These are phyloP conservation scores for Exophiala aquamarina DNA, from an alignment of 2,329 filamentous ascomycete species.

Conservation along the genomic window DNA sequence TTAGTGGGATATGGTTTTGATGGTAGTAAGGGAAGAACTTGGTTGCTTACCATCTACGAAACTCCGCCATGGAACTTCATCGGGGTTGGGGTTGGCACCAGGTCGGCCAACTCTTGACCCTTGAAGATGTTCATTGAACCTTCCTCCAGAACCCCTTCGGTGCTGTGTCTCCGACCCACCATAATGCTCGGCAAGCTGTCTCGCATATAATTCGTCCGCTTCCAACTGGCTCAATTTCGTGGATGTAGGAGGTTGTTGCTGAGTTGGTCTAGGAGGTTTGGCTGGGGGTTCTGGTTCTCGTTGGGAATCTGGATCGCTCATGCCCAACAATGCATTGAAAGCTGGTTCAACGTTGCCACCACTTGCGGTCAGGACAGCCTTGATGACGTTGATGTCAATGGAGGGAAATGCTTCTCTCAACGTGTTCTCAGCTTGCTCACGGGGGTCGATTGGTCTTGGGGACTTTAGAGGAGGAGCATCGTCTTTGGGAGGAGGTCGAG, in stretches of 20 bases:
- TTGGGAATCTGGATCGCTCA: slow-evolving; percentile 72
- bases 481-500: slow-evolving; percentile 28
- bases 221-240: slow-evolving; percentile 77
- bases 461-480: slow-evolving; percentile 68
- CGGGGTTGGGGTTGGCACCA: slow-evolving; percentile 43
- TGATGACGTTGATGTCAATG: slow-evolving; percentile 78
- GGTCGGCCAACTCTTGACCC: slow-evolving; percentile 31
- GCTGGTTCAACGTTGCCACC: slow-evolving; percentile 85
- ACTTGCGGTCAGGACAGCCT: slow-evolving; percentile 83
- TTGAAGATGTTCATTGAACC: slow-evolving; percentile 32
- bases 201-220: slow-evolving; percentile 86
- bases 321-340: slow-evolving; percentile 90
- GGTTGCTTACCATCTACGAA: slow-evolving; percentile 72
- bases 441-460: slow-evolving; percentile 75
- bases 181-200: slow-evolving; percentile 90
- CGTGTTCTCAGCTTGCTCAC: slow-evolving; percentile 82
- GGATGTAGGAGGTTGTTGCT: slow-evolving; percentile 41
- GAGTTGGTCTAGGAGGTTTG: slow-evolving; percentile 73
- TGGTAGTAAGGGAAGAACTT: too few species aligned
- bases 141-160: slow-evolving; percentile 28
- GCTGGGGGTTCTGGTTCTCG: slow-evolving; percentile 65
- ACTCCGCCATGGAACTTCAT: slow-evolving; percentile 60
- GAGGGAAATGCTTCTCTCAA: slow-evolving; percentile 90
- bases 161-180: slow-evolving; percentile 43
- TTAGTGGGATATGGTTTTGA: too few species aligned